A percentile compares a stretch with the other conserved stretches of the same genome.
Conservation (phyloP, 192 early-diverging fungal species). For the Phycomyces nitens region DNA sequence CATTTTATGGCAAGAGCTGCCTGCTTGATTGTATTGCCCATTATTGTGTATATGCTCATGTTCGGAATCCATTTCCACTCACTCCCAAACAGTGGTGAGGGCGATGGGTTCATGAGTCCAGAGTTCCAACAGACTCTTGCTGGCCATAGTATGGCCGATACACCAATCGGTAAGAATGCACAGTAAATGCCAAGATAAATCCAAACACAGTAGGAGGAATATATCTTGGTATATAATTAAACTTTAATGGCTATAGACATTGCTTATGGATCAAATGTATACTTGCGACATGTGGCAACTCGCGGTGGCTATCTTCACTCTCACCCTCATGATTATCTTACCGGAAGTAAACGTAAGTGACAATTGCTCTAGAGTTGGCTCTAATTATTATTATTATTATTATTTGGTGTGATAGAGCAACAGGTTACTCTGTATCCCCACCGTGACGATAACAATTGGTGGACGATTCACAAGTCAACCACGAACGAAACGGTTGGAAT, state of each 20-base stretch:
- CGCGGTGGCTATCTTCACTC: conserved; percentile 83
- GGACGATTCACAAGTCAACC: conserved; percentile 56
- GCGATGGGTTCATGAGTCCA: conserved; percentile 94
- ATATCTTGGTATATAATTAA: background rate
- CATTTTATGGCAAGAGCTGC: conserved; percentile 86
- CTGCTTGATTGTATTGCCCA: conserved; percentile 84
- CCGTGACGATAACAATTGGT: conserved; percentile 89
- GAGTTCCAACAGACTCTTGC: conserved; percentile 84
- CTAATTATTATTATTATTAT: conserved; percentile 9
- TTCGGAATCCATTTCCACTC: conserved; percentile 91
- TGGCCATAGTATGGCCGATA: conserved; percentile 63
- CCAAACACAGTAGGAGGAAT: too few species aligned
- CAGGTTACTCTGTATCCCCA: conserved; percentile 81
- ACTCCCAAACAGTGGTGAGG: conserved; percentile 78
- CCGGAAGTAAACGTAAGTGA: conserved; percentile 70
- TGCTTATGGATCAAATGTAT: conserved; percentile 65
- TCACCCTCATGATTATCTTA: conserved; percentile 66
- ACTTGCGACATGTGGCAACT: conserved; percentile 70
- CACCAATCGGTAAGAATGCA: conserved; percentile 46
- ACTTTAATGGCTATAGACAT: conserved; percentile 45
- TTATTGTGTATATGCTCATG: conserved; percentile 79
- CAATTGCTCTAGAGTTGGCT: background rate
- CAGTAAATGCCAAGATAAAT: background rate
- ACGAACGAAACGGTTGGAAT: conserved; percentile 36
- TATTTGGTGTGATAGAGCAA: conserved; percentile 51